Evolutionary conservation across 371 early-diverging fungal genomes (phyloP).

Genomic region (Apophysomyces ossiformis): DNA sequence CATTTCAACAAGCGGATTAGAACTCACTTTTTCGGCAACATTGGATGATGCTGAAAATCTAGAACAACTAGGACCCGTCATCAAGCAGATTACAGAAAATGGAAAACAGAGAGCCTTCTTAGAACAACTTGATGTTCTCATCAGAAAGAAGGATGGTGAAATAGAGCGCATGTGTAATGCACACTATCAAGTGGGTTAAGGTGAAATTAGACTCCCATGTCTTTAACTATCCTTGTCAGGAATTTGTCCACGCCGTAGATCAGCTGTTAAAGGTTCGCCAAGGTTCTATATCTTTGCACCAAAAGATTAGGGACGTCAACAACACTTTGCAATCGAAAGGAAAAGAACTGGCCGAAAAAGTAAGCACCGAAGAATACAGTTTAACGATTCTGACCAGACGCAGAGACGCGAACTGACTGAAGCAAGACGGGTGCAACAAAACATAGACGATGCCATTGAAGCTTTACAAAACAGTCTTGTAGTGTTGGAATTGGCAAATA

Average conservation of each 20-base stretch:
- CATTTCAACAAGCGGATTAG: conserved; percentile 32
- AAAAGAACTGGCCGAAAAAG: conserved; percentile 76
- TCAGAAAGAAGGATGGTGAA: conserved; percentile 91
- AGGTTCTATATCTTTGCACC: conserved; percentile 82
- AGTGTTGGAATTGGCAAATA: conserved; percentile 88
- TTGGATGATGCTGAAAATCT: conserved; percentile 71
- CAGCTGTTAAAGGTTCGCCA: conserved; percentile 93
- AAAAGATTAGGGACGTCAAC: conserved; percentile 86
- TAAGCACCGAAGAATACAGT: conserved; percentile 25
- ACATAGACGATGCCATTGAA: conserved; percentile 88
- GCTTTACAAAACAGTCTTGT: conserved; percentile 82
- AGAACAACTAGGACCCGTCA: conserved; percentile 87
- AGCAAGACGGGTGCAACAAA: conserved; percentile 81
- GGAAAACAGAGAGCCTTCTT: conserved; percentile 87
- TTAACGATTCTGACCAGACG: not conserved
- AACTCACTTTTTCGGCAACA: conserved; percentile 46
- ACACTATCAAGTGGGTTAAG: conserved; percentile 85
- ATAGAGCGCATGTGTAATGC: conserved; percentile 97
- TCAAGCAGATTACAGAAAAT: conserved; percentile 89
- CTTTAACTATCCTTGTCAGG: conserved; percentile 50
- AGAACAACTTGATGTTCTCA: conserved; percentile 82
- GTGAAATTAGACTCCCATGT: not conserved
- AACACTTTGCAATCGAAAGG: conserved; percentile 85
- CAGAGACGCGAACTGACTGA: conserved; percentile 91
- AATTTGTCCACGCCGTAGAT: conserved; percentile 95